Conservation (phyloP, 768 basidiomycete genomes). For the Tricholoma saponaceum region DNA sequence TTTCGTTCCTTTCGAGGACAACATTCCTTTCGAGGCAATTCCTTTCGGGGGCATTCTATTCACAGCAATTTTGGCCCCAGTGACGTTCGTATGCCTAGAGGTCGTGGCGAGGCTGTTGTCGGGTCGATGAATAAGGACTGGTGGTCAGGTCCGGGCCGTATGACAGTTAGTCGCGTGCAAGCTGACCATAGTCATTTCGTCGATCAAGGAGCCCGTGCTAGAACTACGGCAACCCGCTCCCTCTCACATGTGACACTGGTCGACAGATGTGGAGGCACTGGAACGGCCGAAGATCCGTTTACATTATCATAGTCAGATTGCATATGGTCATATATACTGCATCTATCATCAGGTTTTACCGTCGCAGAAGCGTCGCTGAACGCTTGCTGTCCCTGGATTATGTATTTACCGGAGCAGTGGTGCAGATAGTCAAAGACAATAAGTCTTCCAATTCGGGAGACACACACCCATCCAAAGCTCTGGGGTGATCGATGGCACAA, state of each 20-base stretch:
- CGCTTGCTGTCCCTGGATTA: conserved; percentile 4
- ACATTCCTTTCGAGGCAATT: conserved; percentile 17
- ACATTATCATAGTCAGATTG: not conserved
- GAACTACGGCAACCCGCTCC: not conserved
- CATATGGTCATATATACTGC: not conserved
- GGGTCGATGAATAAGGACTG: conserved; percentile 3
- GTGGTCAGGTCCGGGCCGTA: not conserved
- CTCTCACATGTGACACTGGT: not conserved
- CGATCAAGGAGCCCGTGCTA: not conserved
- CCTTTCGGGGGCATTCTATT: conserved; percentile 19
- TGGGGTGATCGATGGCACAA: conserved; percentile 1
- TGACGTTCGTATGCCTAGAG: conserved; percentile 12
- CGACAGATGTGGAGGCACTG: not conserved
- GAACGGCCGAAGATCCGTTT: not conserved
- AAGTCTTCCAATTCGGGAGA: conserved; percentile 22
- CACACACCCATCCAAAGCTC: conserved; percentile 2
- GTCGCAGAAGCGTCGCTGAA: not conserved
- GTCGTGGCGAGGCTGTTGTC: conserved; percentile 8
- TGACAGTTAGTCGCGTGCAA: conserved; percentile 2
- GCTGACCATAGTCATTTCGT: conserved; percentile 1
- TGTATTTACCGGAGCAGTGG: conserved; percentile 1
- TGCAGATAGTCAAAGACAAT: conserved; percentile 20
- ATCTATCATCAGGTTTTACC: not conserved
- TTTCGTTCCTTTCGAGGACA: conserved; percentile 16
- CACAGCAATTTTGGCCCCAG: conserved; percentile 17